These are phyloP conservation scores for Achaetomiella virescens DNA, from an alignment of 495 filamentous ascomycete species.

Conservation along the genomic window DNA sequence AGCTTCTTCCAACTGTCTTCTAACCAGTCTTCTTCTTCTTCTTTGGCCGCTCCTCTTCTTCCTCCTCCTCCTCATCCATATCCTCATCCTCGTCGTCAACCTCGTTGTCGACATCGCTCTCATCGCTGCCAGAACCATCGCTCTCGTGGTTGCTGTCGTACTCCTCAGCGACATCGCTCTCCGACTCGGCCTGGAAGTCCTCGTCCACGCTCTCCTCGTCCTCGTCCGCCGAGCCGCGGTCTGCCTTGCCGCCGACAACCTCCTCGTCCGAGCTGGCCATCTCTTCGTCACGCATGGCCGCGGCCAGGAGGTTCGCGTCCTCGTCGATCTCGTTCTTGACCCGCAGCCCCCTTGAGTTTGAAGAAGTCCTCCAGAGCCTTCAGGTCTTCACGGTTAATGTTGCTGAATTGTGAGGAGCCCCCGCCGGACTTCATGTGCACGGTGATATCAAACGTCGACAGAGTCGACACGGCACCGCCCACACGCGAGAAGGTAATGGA, in stretches of 20 bases:
- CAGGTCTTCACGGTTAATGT: conserved; percentile 98
- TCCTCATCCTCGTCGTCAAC: conserved; percentile 36
- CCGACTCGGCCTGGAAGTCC: conserved; percentile 86
- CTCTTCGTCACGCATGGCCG: conserved; percentile 70
- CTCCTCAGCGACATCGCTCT: conserved; percentile 94
- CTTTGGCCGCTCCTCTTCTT: conserved; percentile 37
- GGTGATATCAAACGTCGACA: conserved; percentile 94
- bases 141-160: conserved; percentile 88
- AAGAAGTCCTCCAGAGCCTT: conserved; percentile 94
- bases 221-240: conserved; percentile 89
- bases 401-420: conserved; percentile 90
- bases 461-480: conserved; percentile 85
- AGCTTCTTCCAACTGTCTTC: not conserved
- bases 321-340: conserved; percentile 89
- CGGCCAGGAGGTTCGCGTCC: conserved; percentile 61
- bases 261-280: conserved; percentile 79
- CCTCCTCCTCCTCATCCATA: conserved; percentile 31
- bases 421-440: conserved; percentile 70
- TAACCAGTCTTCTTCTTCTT: conserved; percentile 45
- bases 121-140: conserved; percentile 59
- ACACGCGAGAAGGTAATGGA: conserved; percentile 94
- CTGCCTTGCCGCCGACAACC: conserved; percentile 63
- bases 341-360: conserved; percentile 82
- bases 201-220: conserved; percentile 93
- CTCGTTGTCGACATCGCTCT: conserved; percentile 48